Base-by-base conservation (phyloP, 179 eudicot genomes). In the Monotropa hypopitys region DNA sequence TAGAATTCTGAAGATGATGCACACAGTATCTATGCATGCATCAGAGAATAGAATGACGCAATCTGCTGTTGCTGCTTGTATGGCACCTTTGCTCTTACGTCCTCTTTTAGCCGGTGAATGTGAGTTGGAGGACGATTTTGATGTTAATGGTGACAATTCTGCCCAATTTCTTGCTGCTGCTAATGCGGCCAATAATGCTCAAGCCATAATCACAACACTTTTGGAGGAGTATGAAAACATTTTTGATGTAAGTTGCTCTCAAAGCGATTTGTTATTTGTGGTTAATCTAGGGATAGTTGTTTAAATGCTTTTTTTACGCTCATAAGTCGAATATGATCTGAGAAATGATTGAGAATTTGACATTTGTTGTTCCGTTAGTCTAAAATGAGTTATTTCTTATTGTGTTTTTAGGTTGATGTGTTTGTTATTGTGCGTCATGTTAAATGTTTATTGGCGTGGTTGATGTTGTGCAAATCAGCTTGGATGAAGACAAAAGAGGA, bases 101-200 rank as follows among this genome's bases (percentile, higher is more conserved):
- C 99, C 99, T 76, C 99, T 96, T 82, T 83, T 96, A 79, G 98
- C 99, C 21, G 99, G 97, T 76, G 99, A 95, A 82, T 95, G 99
- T 81, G 99, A 93, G 81, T 74, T 90, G 84, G 97, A 93, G 76
- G 99, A 95, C 80, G 97, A 93, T 86, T 91, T 89, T 81, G 94
- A 93, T 66, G 78, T 79, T 70, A 89, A 88, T 66, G 93, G 91
- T 85, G 99, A 96, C 75, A 93, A 86, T 85, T 91, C 98, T 56
- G 99, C 96, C 23, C 99, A 93, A 83, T 97, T 96, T 81, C 84
- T 93, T 63, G 99, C 99, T 84, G 99, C 99, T 80, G 99, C 99
- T 45, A 91, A 89, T 89, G 99, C 99, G 84, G 99, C 99, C 62
- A 96, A 88, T 82, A 89, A 89, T 88, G 99, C 98, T 74, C 98